phyloP scores from a whole-genome alignment of 1,284 basidiomycete genomes.

The Ganoderma resinaceum region DNA sequence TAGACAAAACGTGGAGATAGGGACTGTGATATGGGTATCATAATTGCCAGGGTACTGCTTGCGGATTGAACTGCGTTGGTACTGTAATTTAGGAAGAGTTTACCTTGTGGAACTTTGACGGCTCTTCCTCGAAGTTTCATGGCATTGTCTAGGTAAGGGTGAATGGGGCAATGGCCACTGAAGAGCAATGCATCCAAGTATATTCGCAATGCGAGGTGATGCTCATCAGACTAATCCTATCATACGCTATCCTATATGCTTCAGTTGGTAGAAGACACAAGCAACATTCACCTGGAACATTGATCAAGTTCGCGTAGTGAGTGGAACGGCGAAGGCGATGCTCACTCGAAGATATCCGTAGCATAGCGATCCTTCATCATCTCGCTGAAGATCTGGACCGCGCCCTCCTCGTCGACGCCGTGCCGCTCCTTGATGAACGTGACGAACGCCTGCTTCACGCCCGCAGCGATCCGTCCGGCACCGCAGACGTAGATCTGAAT shows the following conservation, averaged over 20 bases:
- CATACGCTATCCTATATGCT: no score
- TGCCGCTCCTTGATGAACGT: constrained; percentile 41
- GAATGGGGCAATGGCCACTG: no score
- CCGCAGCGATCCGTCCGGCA: constrained; percentile 43
- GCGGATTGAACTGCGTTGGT: no score
- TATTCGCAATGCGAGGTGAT: no score
- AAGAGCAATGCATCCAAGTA: no score
- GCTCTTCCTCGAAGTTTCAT: no score
- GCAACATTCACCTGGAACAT: neutral
- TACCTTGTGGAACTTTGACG: no score
- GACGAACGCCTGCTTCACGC: constrained; percentile 44
- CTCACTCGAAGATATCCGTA: constrained; percentile 49
- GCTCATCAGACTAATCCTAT: neutral
- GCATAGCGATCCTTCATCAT: constrained; percentile 47
- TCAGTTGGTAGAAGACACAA: neutral
- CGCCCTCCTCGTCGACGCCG: constrained; percentile 33
- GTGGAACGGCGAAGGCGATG: neutral
- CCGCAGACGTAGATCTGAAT: constrained; percentile 55
- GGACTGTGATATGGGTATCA: no score
- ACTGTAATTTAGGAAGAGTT: no score
- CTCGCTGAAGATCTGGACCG: constrained; percentile 36
- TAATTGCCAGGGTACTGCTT: no score
- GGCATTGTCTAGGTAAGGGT: no score
- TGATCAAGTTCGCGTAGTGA: neutral
- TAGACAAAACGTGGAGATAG: no score